Base-by-base conservation (phyloP, 129 eudicot genomes). In the Flaveria trinervia region DNA sequence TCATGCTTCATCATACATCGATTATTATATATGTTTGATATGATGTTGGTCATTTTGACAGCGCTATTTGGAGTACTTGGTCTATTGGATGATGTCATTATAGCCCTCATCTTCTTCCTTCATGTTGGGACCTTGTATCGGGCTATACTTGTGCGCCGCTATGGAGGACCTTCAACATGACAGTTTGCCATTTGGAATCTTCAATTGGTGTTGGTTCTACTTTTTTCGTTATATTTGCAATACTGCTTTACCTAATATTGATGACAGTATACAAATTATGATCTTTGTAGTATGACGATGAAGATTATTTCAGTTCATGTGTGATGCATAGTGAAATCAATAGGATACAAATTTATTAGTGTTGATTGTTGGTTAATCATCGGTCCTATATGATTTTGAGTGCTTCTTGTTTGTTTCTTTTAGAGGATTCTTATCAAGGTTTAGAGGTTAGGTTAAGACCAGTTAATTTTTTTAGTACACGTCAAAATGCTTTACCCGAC, bases 121-220 rank as follows among this genome's bases (percentile, higher is more conserved):
- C 91, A 95, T 39, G 89, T 92, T 60, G 99, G 96, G 76, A 90
- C 96, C 65, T 84, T 92, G 77, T 95, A 95, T 76, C 89, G 99
- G 72, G 86, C 94, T 25, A 85, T 95, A 72, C 96, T 95, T 0
- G 83, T 95, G 65, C 71, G 80, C 26, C 96, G 99, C 25, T 96
- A 91, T 75, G 96, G 96, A 65, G 99, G 99, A 55, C 80, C 89
- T 64, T 86, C 75, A 36, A 55, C 84, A 3, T 73, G 71, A 80
- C 80, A 64, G 16, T 54, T 70, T 62, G 66, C 80, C 57, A 25
- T 54, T 70, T 62, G 66, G 25, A 61, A 49, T 43, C 79, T 60
- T 23, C 12, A 26, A 43, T 59, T 9, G 22, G 3, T 1, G 64
- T 65, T 65, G 45, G 65, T 30, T 76, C 25, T 33, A 33, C 41